Evolutionary conservation across 176 grass and related monocot species (phyloP), one percentile per base, ranked within the genome.

Genomic region (Stipa capillata): DNA sequence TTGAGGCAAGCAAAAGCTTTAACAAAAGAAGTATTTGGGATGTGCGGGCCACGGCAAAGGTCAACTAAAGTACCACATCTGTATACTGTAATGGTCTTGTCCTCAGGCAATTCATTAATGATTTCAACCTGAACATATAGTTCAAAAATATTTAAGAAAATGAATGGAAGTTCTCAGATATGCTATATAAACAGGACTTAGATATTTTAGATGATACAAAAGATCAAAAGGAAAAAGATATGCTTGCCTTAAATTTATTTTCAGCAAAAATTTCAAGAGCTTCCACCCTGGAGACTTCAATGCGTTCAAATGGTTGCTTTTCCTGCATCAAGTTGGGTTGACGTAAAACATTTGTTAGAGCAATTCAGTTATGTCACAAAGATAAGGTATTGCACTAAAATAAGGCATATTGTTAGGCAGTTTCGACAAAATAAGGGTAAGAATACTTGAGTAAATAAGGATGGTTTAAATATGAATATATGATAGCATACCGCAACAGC

Each of bases 41-140:
- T 97, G 81, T 97, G 94, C 29, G 94, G 94, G 20, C 94, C 91
- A 85, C 94, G 91, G 32, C 94, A 93, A 31, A 93, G 91, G 87
- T 97, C 94, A 89, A 97, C 83, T 83, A 99, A 72, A 85, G 90
- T 92, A 84, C 96, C 90, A 81, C 96, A 99, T 65, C 88, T 91
- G 72, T 99, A 99, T 44, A 99, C 96, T 66, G 96, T 99, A 84
- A 99, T 99, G 51, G 90, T 95, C 90, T 99, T 99, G 86, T 99
- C 96, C 53, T 91, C 92, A 0, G 96, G 92, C 80, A 99, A 91
- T 25, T 99, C 92, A 67, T 91, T 99, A 11, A 99, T 99, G 39
- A 99, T 95, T 87, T 99, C 96, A 58, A 99, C 92, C 96, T 99
- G 71, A 69, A 88, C 33, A 66, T 73, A 80, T 44, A 76, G n/a